Conservation (phyloP, 352 stramenopile genomes). For the Phytopythium boreale region DNA sequence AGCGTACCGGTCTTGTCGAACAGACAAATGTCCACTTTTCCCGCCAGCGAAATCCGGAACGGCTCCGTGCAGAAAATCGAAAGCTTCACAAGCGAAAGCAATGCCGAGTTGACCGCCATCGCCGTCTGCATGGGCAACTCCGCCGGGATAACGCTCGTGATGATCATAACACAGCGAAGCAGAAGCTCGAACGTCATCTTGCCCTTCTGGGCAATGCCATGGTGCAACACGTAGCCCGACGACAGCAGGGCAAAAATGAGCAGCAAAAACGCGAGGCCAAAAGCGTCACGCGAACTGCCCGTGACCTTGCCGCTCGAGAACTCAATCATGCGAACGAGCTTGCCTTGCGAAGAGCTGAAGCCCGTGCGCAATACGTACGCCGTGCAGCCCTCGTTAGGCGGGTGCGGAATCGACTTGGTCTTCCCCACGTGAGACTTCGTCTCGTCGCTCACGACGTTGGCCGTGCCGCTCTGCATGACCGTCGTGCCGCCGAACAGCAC, state of each 20-base stretch:
- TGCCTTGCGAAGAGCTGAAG: conserved; percentile 97
- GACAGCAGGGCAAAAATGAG: conserved; percentile 96
- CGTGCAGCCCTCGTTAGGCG: conserved; percentile 91
- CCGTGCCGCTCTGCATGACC: conserved; percentile 82
- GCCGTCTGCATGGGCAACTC: conserved; percentile 98
- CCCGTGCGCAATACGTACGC: conserved; percentile 96
- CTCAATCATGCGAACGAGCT: conserved; percentile 98
- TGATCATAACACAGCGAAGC: conserved; percentile 98
- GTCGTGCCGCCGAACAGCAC: conserved; percentile 94
- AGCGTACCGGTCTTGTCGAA: conserved; percentile 99
- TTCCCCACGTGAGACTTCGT: not conserved
- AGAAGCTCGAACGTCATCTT: conserved; percentile 96
- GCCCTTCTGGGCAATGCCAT: conserved; percentile 82
- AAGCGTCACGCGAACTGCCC: conserved; percentile 94
- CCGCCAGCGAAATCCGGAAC: conserved; percentile 97
- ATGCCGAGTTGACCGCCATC: conserved; percentile 96
- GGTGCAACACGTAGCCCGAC: conserved; percentile 92
- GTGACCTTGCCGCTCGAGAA: conserved; percentile 97
- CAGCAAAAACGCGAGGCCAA: conserved; percentile 94
- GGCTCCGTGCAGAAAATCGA: conserved; percentile 98
- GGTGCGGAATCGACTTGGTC: conserved; percentile 48
- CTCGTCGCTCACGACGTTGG: conserved; percentile 20
- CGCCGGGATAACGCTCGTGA: conserved; percentile 97
- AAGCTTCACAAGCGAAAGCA: conserved; percentile 93
- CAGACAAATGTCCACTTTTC: conserved; percentile 95